Evolutionary conservation across 2,329 filamentous ascomycete species (phyloP).

Genomic region (Alternaria dauci): DNA sequence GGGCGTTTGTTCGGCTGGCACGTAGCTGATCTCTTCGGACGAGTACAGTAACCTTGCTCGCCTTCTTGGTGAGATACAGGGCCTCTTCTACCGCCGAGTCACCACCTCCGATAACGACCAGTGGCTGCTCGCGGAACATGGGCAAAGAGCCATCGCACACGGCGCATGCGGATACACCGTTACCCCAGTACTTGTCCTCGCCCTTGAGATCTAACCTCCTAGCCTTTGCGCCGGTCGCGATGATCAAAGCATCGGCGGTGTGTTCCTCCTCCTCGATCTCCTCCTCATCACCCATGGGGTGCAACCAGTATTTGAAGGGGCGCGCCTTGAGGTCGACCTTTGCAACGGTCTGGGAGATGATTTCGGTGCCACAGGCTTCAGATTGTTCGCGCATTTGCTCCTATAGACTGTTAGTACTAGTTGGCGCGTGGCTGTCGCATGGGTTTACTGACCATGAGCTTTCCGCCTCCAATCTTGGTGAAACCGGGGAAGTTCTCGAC

Average conservation of each 20-base stretch:
- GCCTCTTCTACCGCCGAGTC: constrained; percentile 98
- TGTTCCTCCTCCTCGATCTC: constrained; percentile 71
- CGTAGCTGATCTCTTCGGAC: constrained; percentile 87
- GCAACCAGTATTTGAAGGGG: constrained; percentile 86
- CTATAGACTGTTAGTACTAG: constrained; percentile 47
- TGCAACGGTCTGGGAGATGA: constrained; percentile 90
- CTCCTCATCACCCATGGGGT: constrained; percentile 81
- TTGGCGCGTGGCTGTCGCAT: neutral
- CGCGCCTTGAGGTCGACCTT: constrained; percentile 82
- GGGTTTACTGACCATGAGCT: constrained; percentile 74
- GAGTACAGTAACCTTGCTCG: constrained; percentile 90
- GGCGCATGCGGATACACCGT: constrained; percentile 93
- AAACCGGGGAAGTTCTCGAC: constrained; percentile 99
- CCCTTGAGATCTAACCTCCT: constrained; percentile 82
- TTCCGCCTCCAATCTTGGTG: constrained; percentile 83
- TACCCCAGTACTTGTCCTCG: constrained; percentile 97
- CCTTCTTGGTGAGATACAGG: constrained; percentile 97
- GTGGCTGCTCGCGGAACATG: constrained; percentile 95
- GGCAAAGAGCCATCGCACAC: constrained; percentile 97
- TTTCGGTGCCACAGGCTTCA: constrained; percentile 87
- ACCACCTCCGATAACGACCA: constrained; percentile 95
- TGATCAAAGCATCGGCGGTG: constrained; percentile 91
- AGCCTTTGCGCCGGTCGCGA: constrained; percentile 94
- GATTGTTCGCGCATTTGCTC: constrained; percentile 94
- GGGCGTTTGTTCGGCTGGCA: constrained; percentile 91